Base-by-base conservation (phyloP, 805 yeast genomes). In the Metschnikowia santaceciliae region DNA sequence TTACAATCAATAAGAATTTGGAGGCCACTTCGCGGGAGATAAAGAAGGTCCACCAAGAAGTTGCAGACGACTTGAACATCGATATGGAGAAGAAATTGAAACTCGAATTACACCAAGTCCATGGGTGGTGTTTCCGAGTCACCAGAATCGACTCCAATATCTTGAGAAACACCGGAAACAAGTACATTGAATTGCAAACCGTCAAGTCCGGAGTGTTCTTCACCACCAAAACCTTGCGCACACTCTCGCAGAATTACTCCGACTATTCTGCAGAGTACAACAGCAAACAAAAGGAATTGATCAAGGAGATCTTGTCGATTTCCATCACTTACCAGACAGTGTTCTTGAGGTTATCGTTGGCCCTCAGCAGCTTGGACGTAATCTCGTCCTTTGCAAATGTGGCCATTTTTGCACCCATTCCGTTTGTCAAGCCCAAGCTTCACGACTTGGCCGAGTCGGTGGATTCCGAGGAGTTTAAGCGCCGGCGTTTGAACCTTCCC, bases 191-290 rank as follows among this genome's bases (percentile, higher is more conserved):
- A 66, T 73, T 92, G 41, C 88, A 90, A 47, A 92, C 97, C 0
- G 95, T 90, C 32, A 94, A 94, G 65, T 96, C 97, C 1, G 99
- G 99, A 51, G 92, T 92, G 4, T 90, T 78, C 66, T 94, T 94
- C 74, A 90, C 96, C 8, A 89, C 96, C 1, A 67, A 73, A 40
- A 77, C 77, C 54, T 72, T 94, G 58, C 75, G 80, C 39, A 74
- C 76, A n/a, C 71, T 84, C 34, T 82, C 90, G 13, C 70, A 74
- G 35, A 80, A 83, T 51, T 83, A 82, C 58, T 69, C 71, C 13
- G 80, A 81, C 42, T 71, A 86, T 22, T 82, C 83, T 53, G 74
- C 76, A 13, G 85, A 83, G 51, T 92, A 92, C 66, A 83, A 86
- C 54, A 72, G 71, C 49, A 85, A 88, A 53, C 98, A 94, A 68